Percentiles rank a stretch among this genome's conserved stretches.
Evolutionary conservation across 1,284 basidiomycete species (phyloP).

Genomic region (Vanrija sp.): DNA sequence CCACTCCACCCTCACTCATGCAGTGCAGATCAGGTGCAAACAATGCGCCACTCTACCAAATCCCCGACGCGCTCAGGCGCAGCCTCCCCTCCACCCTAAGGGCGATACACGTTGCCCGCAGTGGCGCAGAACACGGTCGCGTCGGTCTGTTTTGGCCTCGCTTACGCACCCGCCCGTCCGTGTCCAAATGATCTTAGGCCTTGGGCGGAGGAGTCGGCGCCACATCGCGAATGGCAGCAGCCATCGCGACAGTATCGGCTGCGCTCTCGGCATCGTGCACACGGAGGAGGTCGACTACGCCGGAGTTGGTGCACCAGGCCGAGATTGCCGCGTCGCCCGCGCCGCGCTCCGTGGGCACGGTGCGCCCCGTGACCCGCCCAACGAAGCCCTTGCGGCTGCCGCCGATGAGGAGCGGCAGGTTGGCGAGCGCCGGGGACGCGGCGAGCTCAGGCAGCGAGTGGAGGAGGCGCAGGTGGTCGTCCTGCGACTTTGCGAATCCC

Average conservation of each 20-base stretch:
- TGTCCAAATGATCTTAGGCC: no score
- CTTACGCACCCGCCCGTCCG: no score
- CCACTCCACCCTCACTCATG: no score
- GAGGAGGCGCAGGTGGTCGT: constrained; percentile 71
- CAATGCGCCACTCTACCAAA: no score
- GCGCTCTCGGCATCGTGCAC: constrained; percentile 80
- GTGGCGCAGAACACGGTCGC: no score
- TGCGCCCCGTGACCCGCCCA: constrained; percentile 56
- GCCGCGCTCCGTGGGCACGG: constrained; percentile 60
- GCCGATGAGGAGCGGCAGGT: constrained; percentile 71
- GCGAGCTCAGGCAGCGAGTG: constrained; percentile 54
- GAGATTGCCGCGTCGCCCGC: constrained; percentile 81
- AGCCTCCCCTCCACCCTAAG: no score
- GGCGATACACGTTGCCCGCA: no score
- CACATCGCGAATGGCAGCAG: constrained; percentile 50
- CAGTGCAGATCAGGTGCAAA: no score
- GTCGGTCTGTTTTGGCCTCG: no score
- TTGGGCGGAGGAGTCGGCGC: no score
- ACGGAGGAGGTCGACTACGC: constrained; percentile 64
- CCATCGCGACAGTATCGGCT: constrained; percentile 58
- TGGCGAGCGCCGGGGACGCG: constrained; percentile 39
- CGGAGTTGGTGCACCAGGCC: constrained; percentile 69
- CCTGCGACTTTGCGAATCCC: constrained; percentile 85
- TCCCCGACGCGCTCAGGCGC: no score
- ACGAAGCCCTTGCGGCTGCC: constrained; percentile 80